Evolutionary conservation across 345 rosid genomes (phyloP).

Genomic region (Sonneratia caseolaris): DNA sequence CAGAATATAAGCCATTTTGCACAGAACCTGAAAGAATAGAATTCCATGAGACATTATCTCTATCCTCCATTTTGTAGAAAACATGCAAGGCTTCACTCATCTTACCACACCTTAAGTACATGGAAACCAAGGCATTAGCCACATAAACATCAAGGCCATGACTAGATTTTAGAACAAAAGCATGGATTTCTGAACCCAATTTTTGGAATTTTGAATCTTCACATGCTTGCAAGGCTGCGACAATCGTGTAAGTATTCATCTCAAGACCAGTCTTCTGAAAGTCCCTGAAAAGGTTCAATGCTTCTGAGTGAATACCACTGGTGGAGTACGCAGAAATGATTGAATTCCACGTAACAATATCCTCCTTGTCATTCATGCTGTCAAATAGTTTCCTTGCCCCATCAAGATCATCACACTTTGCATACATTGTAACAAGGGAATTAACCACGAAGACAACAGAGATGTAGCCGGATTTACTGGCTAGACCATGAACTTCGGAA

Average conservation of each 20-base stretch:
- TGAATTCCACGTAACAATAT: constrained; percentile 73
- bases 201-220: constrained; percentile 31
- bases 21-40: constrained; percentile 55
- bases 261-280: constrained; percentile 41
- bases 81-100: constrained; percentile 35
- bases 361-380: constrained; percentile 30
- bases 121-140: constrained; percentile 63
- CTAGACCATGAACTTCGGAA: constrained; percentile 51
- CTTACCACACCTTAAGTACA: constrained; percentile 48
- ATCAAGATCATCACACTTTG: constrained; percentile 52
- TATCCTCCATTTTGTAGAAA: constrained; percentile 27
- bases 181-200: constrained; percentile 65
- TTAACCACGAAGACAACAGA: constrained; percentile 42
- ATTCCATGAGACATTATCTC: constrained; percentile 56
- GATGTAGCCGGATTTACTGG: constrained; percentile 34
- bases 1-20: constrained; percentile 41
- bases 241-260: constrained; percentile 40
- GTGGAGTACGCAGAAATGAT: constrained; percentile 53
- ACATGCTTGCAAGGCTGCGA: constrained; percentile 68
- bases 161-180: constrained; percentile 43
- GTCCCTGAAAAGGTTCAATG: constrained; percentile 44
- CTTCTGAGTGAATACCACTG: constrained; percentile 38
- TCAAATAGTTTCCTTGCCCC: constrained; percentile 59
- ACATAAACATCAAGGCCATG: constrained; percentile 31
- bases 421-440: constrained; percentile 70